Conservation (phyloP, 1,284 basidiomycete genomes). For the Apiotrichum domesticum region DNA sequence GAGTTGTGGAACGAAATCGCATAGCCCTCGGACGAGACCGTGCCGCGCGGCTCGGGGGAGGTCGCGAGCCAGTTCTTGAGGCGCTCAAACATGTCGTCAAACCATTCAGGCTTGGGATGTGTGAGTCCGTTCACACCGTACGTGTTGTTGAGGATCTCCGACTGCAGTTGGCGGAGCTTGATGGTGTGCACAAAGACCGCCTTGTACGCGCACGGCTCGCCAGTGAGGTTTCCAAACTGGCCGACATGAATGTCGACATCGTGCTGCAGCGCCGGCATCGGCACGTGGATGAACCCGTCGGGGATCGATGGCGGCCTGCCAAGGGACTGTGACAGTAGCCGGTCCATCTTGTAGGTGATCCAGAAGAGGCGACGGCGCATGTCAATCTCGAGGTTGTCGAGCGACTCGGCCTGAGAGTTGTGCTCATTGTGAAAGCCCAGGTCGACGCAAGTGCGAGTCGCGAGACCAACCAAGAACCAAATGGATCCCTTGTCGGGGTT, state of each 20-base stretch:
- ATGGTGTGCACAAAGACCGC: conserved; percentile 44
- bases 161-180: conserved; percentile 46
- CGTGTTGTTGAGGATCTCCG: conserved; percentile 44
- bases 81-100: conserved; percentile 44
- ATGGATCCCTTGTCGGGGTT: conserved; percentile 49
- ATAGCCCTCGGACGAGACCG: conserved; percentile 45
- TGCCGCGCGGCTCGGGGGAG: conserved; percentile 44
- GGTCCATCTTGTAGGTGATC: conserved; percentile 48
- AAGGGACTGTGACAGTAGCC: conserved; percentile 44
- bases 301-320: conserved; percentile 47
- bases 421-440: conserved; percentile 49
- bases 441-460: conserved; percentile 47
- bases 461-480: conserved; percentile 48
- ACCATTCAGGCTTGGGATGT: conserved; percentile 43
- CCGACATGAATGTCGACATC: conserved; percentile 42
- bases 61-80: conserved; percentile 45
- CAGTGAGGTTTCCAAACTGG: conserved; percentile 31
- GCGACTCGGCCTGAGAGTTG: conserved; percentile 36
- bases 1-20: conserved; percentile 49
- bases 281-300: conserved; percentile 47
- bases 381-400: conserved; percentile 47
- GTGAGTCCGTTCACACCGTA: conserved; percentile 39
- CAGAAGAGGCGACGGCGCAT: conserved; percentile 48
- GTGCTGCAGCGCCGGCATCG: conserved; percentile 39
- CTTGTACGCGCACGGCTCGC: conserved; percentile 45